These are phyloP conservation scores for Pyricularia grisea DNA, from an alignment of 2,329 filamentous ascomycete species.

Conservation along the genomic window DNA sequence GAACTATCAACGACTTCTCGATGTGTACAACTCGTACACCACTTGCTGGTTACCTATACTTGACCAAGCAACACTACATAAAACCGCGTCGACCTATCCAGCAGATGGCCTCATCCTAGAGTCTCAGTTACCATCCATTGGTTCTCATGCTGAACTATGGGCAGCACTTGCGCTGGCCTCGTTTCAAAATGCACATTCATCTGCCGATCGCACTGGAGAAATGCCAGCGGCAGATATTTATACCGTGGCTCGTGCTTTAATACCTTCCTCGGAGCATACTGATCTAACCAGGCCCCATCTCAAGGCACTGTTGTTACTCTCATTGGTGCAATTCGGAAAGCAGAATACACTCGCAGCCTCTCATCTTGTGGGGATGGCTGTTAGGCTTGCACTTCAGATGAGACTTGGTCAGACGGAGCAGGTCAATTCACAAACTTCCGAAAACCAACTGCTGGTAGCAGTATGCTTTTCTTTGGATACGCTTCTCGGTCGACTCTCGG, in stretches of 20 bases:
- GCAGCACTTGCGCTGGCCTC: constrained; percentile 12
- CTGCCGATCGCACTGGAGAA: background rate
- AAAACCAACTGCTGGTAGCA: background rate
- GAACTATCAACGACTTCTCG: constrained; percentile 52
- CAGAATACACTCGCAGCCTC: constrained; percentile 50
- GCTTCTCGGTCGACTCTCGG: constrained; percentile 40
- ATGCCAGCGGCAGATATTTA: constrained; percentile 33
- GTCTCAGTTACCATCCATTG: background rate
- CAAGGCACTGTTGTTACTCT: constrained; percentile 48
- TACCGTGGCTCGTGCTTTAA: constrained; percentile 34
- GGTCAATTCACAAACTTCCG: constrained; percentile 27
- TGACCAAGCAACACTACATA: constrained; percentile 54
- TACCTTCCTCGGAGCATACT: constrained; percentile 35
- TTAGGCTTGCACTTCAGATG: constrained; percentile 35
- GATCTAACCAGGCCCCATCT: constrained; percentile 37
- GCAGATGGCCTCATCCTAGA: background rate
- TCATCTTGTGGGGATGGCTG: constrained; percentile 55
- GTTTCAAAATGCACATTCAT: background rate
- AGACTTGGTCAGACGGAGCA: constrained; percentile 15
- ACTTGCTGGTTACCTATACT: constrained; percentile 70
- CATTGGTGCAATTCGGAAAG: constrained; percentile 53
- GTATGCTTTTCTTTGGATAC: constrained; percentile 53
- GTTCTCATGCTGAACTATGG: constrained; percentile 6
- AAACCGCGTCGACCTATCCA: constrained; percentile 20
- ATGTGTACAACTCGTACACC: constrained; percentile 67